Conservation (phyloP, 2,329 filamentous ascomycete species). For the Colletotrichum sp. region DNA sequence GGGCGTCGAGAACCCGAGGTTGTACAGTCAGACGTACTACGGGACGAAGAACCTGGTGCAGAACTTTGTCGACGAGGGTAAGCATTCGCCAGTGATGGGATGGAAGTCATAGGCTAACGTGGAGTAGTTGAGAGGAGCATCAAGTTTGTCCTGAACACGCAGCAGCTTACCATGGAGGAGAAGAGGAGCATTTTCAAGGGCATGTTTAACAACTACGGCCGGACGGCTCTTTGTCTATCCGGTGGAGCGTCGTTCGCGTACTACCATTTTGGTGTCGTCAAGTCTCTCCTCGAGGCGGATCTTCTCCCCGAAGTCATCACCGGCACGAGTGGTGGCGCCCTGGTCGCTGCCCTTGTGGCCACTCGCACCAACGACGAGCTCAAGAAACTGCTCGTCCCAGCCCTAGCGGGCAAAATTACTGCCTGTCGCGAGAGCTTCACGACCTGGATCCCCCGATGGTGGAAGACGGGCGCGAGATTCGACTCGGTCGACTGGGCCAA, state of each 20-base stretch:
- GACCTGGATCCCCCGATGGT: slow-evolving; percentile 86
- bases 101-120: slow-evolving; percentile 14
- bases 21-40: slow-evolving; percentile 98
- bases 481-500: slow-evolving; percentile 92
- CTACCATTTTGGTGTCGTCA: slow-evolving; percentile 94
- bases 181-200: slow-evolving; percentile 88
- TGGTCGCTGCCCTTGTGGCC: slow-evolving; percentile 85
- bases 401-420: slow-evolving; percentile 82
- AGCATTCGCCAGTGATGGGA: slow-evolving; percentile 27
- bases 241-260: slow-evolving; percentile 95
- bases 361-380: slow-evolving; percentile 93
- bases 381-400: slow-evolving; percentile 82
- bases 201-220: slow-evolving; percentile 87
- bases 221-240: slow-evolving; percentile 90
- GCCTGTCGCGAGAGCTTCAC: slow-evolving; percentile 81
- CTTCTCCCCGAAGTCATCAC: slow-evolving; percentile 93
- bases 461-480: slow-evolving; percentile 90
- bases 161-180: slow-evolving; percentile 70
- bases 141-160: slow-evolving; percentile 70
- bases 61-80: slow-evolving; percentile 84
- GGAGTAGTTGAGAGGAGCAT: slow-evolving; percentile 67
- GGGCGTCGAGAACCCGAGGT: slow-evolving; percentile 87
- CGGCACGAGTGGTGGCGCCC: slow-evolving; percentile 90
- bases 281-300: slow-evolving; percentile 84
- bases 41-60: slow-evolving; percentile 96